Evolutionary conservation across 2,329 filamentous ascomycete species (phyloP).

Genomic region (Penicillium verrucosum): DNA sequence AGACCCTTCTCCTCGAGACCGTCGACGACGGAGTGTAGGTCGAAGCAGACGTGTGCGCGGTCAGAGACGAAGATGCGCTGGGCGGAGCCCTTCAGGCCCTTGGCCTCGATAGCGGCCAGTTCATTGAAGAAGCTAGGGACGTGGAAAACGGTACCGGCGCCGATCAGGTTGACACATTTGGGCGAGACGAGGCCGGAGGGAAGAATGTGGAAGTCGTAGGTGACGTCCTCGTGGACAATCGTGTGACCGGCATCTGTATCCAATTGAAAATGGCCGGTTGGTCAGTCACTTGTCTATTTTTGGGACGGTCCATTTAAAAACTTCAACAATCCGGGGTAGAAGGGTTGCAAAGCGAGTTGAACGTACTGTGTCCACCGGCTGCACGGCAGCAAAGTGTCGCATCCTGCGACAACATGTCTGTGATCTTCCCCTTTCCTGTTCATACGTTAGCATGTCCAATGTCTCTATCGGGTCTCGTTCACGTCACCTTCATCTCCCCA

Average conservation of each 20-base stretch:
- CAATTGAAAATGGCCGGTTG: not conserved
- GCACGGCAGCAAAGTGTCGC: conserved; percentile 46
- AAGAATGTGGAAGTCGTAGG: conserved; percentile 51
- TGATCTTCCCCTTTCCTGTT: conserved; percentile 48
- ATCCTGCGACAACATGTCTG: conserved; percentile 46
- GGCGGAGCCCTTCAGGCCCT: conserved; percentile 41
- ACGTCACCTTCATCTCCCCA: conserved; percentile 48
- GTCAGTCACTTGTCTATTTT: conserved; percentile 8
- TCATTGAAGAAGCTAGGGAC: conserved; percentile 50
- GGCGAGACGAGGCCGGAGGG: conserved; percentile 47
- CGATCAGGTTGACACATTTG: conserved; percentile 47
- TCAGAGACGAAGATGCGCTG: conserved; percentile 48
- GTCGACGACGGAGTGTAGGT: conserved; percentile 46
- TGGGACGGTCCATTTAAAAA: not conserved
- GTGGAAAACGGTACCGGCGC: conserved; percentile 48
- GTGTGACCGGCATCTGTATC: conserved; percentile 45
- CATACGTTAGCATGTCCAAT: conserved; percentile 6
- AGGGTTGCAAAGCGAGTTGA: not conserved
- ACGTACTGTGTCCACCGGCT: conserved; percentile 48
- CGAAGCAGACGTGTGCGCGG: conserved; percentile 46
- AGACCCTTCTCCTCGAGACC: conserved; percentile 46
- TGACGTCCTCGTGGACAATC: conserved; percentile 46
- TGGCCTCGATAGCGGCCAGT: conserved; percentile 41
- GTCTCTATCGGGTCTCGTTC: not conserved
- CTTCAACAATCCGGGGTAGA: not conserved